Evolutionary conservation across 495 filamentous ascomycete species (phyloP).

Genomic region (Pyronema omphalodes): DNA sequence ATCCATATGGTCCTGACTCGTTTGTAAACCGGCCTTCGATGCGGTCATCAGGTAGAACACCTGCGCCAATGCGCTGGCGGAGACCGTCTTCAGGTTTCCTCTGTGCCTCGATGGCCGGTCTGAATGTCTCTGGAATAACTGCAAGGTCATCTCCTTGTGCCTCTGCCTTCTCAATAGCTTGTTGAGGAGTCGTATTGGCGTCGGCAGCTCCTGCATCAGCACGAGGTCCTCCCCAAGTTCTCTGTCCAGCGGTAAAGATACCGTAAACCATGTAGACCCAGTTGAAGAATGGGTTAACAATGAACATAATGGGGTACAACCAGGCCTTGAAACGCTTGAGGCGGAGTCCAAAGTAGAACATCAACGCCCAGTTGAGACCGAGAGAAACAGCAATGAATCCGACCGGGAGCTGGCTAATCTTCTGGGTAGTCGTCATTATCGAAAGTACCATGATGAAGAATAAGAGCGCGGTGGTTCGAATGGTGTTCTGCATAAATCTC

Average conservation of each 20-base stretch:
- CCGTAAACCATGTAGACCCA: slow-evolving; percentile 92
- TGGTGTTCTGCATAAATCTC: slow-evolving; percentile 90
- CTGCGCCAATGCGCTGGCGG: slow-evolving; percentile 27
- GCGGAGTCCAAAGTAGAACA: slow-evolving; percentile 86
- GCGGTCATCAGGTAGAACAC: slow-evolving; percentile 52
- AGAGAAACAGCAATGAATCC: slow-evolving; percentile 93
- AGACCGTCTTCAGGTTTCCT: slow-evolving; percentile 25
- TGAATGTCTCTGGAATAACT: slow-evolving; percentile 79
- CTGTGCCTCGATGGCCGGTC: slow-evolving; percentile 43
- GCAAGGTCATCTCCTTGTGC: slow-evolving; percentile 78
- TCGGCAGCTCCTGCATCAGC: slow-evolving; percentile 82
- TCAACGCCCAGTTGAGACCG: slow-evolving; percentile 84
- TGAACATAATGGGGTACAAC: slow-evolving; percentile 91
- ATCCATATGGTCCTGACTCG: slow-evolving; percentile 40
- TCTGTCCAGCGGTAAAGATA: slow-evolving; percentile 79
- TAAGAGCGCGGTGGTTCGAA: slow-evolving; percentile 81
- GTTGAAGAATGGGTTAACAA: slow-evolving; percentile 93
- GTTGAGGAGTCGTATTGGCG: slow-evolving; percentile 54
- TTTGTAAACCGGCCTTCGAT: slow-evolving; percentile 57
- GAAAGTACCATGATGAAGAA: slow-evolving; percentile 93
- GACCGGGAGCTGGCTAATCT: slow-evolving; percentile 58
- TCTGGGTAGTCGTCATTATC: slow-evolving; percentile 67
- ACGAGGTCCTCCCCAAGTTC: slow-evolving; percentile 91
- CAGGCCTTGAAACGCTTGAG: slow-evolving; percentile 80
- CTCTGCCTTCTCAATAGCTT: slow-evolving; percentile 66